Evolutionary conservation across 345 rosid species (phyloP), one percentile per base, ranked within the genome.

Genomic region (Rhizophora apiculata): DNA sequence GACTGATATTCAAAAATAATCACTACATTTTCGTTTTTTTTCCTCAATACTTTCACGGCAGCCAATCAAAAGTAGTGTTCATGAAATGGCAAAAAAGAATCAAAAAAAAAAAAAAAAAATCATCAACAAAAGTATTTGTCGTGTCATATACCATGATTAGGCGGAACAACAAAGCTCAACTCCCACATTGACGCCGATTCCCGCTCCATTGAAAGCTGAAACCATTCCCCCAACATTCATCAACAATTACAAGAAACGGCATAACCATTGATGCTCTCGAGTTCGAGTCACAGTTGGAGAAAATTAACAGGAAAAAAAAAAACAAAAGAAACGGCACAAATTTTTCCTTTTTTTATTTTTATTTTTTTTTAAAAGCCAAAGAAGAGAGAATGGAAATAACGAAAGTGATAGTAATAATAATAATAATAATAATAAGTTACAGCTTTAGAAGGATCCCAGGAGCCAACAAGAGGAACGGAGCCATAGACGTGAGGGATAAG

Each of bases 151-250:
- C 99, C 97, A 69, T 95, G 99, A 83, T 95, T 90, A 61, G 99
- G 87, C 74, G 99, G 96, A 76, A 95, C 96, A 66, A 95, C 99
- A 62, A 95, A 95, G 82, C 99, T 87, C 64, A 90, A 67, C 30
- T 87, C 97, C 87, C 96, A 95, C 89, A 85, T 85, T 62, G 92
- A 88, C 69, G 93, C 87, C 22, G 98, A 90, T 78, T 95, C 99
- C 29, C 98, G 96, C 76, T 73, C 96, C 98, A 92, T 69, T 56
- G 89, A 75, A 74, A 95, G 91, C 98, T 93, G 30, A 57, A 57
- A 36, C 68, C 57, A 32, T 71, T 37, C 22, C 15, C 8, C 66
- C 36, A 11, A 30, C 29, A 20, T 19, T 39, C 16, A 39, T 39
- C 48, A 39, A 43, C 18, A 43, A 43, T 43, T 43, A 43, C 49